Percentiles rank a stretch among this genome's conserved stretches.
These are phyloP conservation scores for Kwoniella europaea DNA, from an alignment of 768 basidiomycete species.

Conservation along the genomic window DNA sequence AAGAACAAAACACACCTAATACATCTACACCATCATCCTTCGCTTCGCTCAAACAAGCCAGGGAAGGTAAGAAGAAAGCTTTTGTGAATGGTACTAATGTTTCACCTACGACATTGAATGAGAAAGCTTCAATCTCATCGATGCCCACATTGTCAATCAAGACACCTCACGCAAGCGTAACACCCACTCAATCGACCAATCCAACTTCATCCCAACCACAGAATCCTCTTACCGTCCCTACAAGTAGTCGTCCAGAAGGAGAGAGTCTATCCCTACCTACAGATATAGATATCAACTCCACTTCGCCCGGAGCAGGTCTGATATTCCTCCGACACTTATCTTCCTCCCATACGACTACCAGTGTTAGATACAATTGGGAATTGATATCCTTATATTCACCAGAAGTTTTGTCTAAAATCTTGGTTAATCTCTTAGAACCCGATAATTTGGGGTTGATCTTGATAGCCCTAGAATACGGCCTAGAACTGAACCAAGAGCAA, in stretches of 20 bases:
- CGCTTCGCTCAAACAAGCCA: conserved; percentile 21
- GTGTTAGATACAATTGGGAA: conserved; percentile 2
- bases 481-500: not conserved
- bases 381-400: conserved; percentile 33
- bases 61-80: conserved; percentile 25
- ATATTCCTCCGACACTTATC: conserved; percentile 33
- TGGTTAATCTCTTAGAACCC: conserved; percentile 40
- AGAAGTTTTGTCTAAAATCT: conserved; percentile 27
- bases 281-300: conserved; percentile 30
- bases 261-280: conserved; percentile 9
- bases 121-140: not conserved
- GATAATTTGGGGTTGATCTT: conserved; percentile 41
- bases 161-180: too few relatives aligned
- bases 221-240: not conserved
- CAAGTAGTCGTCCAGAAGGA: not conserved
- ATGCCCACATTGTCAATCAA: too few relatives aligned
- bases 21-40: conserved; percentile 11
- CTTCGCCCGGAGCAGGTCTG: conserved; percentile 38
- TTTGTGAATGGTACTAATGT: conserved; percentile 11
- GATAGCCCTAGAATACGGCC: conserved; percentile 23
- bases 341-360: conserved; percentile 6
- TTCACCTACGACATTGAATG: not conserved
- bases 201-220: not conserved
- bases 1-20: not conserved
- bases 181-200: too few relatives aligned